Percentiles rank a stretch among this genome's conserved stretches.
Evolutionary conservation across 352 stramenopile species (phyloP).

Genomic region (Elongisporangium undulatum): DNA sequence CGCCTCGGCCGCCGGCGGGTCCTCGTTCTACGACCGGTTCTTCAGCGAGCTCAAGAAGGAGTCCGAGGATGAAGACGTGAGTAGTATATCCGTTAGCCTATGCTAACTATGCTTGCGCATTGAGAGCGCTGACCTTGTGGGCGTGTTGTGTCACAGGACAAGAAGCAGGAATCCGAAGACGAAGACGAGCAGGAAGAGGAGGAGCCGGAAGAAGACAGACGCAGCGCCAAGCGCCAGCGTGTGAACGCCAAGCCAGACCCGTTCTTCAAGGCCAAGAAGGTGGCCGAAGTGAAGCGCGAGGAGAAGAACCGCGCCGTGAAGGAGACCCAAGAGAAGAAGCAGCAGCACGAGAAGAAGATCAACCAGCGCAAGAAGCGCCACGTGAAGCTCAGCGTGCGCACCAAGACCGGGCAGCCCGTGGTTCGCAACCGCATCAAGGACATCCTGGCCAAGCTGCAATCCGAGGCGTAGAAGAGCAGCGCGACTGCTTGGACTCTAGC

Average conservation of each 20-base stretch:
- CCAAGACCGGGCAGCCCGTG: conserved; percentile 71
- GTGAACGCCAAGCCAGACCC: conserved; percentile 55
- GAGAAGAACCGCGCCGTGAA: conserved; percentile 39
- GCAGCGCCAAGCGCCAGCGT: conserved; percentile 10
- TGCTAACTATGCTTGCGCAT: conserved; percentile 5
- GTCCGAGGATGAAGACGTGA: conserved; percentile 16
- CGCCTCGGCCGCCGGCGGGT: conserved; percentile 4
- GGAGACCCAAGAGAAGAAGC: conserved; percentile 47
- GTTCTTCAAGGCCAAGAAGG: conserved; percentile 84
- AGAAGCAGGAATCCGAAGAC: conserved; percentile 18
- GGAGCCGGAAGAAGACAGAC: conserved; percentile 14
- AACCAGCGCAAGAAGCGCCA: conserved; percentile 83
- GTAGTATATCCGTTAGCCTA: not conserved
- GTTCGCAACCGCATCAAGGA: conserved; percentile 85
- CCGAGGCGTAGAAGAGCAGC: conserved; percentile 41
- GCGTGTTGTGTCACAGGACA: conserved; percentile 1
- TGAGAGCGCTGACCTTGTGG: not conserved
- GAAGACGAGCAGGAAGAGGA: conserved; percentile 13
- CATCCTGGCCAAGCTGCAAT: conserved; percentile 67
- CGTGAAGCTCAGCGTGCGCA: conserved; percentile 81
- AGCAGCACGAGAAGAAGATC: conserved; percentile 68
- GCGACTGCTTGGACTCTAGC: too few relatives aligned
- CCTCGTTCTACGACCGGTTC: conserved; percentile 82
- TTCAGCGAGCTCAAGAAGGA: conserved; percentile 57
- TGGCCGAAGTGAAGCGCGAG: conserved; percentile 45